Percentiles rank a stretch among this genome's conserved stretches.
Evolutionary conservation across 495 filamentous ascomycete genomes (phyloP).

Genomic region (Podospora pseudocomata): DNA sequence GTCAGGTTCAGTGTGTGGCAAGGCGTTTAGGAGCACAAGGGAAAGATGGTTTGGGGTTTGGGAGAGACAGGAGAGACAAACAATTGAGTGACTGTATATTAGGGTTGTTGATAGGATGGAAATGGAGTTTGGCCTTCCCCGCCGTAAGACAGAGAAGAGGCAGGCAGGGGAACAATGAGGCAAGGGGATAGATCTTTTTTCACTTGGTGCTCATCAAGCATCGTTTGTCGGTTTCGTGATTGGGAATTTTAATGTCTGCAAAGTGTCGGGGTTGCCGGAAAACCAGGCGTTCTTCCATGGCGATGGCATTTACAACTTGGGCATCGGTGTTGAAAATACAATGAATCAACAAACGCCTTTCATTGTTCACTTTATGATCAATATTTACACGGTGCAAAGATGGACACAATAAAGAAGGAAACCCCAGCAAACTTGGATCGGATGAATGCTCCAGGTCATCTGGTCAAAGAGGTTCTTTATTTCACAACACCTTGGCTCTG

Average conservation of each 20-base stretch:
- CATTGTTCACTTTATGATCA: background rate
- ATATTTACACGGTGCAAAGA: background rate
- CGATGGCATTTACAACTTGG: background rate
- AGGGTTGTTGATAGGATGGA: background rate
- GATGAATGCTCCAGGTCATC: background rate
- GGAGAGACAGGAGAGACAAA: background rate
- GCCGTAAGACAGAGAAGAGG: background rate
- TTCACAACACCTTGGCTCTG: background rate
- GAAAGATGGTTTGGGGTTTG: background rate
- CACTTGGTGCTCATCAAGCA: background rate
- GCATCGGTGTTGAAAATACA: background rate
- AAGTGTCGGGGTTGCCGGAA: background rate
- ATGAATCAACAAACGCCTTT: background rate
- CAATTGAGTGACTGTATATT: background rate
- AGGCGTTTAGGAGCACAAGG: background rate
- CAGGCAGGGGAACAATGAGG: background rate
- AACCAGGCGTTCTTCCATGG: background rate
- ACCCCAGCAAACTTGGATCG: background rate
- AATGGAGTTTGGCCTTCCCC: background rate
- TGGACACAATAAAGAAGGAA: background rate
- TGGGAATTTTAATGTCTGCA: background rate
- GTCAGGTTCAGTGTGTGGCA: background rate
- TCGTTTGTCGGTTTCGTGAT: background rate
- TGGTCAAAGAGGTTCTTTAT: constrained; percentile 1
- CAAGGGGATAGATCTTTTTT: background rate